Base-by-base conservation (phyloP, 2,329 filamentous ascomycete genomes). In the Pseudocercospora pini-densiflorae region DNA sequence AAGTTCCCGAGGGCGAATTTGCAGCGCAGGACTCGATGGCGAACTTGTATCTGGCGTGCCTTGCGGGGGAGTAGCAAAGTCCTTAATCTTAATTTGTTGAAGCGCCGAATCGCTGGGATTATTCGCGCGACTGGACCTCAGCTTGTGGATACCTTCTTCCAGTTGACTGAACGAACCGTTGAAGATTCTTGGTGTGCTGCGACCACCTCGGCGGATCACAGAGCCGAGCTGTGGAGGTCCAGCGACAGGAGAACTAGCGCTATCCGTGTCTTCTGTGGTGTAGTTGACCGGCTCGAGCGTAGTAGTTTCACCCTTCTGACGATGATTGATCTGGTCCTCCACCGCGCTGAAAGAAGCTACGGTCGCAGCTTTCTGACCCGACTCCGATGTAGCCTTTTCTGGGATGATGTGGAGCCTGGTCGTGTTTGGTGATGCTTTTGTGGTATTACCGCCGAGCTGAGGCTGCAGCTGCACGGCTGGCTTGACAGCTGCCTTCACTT, bases 131-230 rank as follows among this genome's bases (percentile, higher is more conserved):
- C 61, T 24, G 66, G 33, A 31, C 64, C 62, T 49, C 70, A 63
- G 12, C 71, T 63, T 61, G 9, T 61, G 65, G n/a, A 73, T 51
- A 8, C 63, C 65, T 14, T 55, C 51, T 55, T 74, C 70, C 10
- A 74, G 67, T 53, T 72, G 70, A 23, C 49, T 68, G 68, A 72
- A 72, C 2, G 73, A 72, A n/a, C 68, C 69, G 1, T 69, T 72
- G 68, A 75, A 75, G 31, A 76, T 62, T 3, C 73, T 70, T 21
- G 71, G 71, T 16, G 71, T 64, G 21, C 61, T 62, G 16, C 55
- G 31, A 6, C 67, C 66, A 10, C 60, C 23, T 19, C 66, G 62
- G 4, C 65, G 62, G 21, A 62, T 45, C 16, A 66, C 65, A 19
- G 64, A 65, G 31, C 65, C 64, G 29, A 61, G 59, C 66, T 61